phyloP scores from a whole-genome alignment of 805 yeast genomes.

The Candida broadrunensis region DNA sequence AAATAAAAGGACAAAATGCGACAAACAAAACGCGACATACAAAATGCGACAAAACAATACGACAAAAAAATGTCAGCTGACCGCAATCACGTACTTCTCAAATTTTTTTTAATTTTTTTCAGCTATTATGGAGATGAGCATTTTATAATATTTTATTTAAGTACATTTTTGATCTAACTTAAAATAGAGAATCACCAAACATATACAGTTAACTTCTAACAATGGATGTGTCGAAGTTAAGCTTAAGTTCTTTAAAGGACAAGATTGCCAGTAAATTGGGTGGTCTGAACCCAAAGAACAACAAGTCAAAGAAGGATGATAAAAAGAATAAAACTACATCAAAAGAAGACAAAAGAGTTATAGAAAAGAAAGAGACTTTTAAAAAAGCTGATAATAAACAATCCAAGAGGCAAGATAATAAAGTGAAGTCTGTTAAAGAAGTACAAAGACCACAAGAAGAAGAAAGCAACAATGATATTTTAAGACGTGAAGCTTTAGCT shows the following conservation, averaged over 20 bases:
- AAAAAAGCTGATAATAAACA: conserved; percentile 1
- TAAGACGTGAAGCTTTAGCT: conserved; percentile 72
- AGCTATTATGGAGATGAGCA: conserved; percentile 1
- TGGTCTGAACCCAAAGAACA: conserved; percentile 3
- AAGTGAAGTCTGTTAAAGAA: conserved; percentile 10
- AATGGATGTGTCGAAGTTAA: conserved; percentile 46
- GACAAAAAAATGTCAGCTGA: too few species aligned
- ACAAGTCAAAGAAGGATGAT: conserved; percentile 12
- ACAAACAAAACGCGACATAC: too few species aligned
- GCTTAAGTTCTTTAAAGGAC: conserved; percentile 59
- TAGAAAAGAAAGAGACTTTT: conserved; percentile 4
- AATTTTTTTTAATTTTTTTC: not conserved
- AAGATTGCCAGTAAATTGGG: conserved; percentile 55
- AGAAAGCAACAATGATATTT: conserved; percentile 23
- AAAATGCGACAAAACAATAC: too few species aligned
- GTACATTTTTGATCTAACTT: not conserved
- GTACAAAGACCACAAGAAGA: conserved; percentile 4
- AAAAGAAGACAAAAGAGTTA: conserved; percentile 5
- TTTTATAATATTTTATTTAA: too few species aligned
- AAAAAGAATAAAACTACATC: conserved; percentile 13
- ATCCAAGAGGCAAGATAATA: conserved; percentile 3
- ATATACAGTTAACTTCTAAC: not conserved
- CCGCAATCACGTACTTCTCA: not conserved
- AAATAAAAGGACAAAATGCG: too few species aligned
- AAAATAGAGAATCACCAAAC: not conserved